Base-by-base conservation (phyloP, 1,139 yeast genomes). In the Taphrina flavorubra region DNA sequence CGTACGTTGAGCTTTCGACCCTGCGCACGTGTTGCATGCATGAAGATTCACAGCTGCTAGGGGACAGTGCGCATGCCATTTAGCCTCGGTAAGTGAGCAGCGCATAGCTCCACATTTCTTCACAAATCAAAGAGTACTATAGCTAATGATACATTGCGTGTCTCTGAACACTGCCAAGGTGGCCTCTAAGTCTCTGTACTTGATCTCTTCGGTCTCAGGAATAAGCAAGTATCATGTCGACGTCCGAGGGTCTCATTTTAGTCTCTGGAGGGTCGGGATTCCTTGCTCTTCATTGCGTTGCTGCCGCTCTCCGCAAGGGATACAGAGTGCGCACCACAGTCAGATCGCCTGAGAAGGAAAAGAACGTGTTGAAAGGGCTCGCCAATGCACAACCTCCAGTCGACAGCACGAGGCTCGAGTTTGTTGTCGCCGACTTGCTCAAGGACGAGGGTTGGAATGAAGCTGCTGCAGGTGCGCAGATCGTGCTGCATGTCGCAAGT, bases 261-360 rank as follows among this genome's bases (percentile, higher is more conserved):
- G 80, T 86, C 44, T 82, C 88, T 1, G 89, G 89, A 4, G 87
- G 86, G 14, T 81, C 86, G 16, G 88, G 89, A 18, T 86, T 82
- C 73, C 81, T 86, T 69, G 87, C 87, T 25, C 82, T 83, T 68
- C 86, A 85, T 73, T 80, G 84, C 18, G 79, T 81, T 36, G 68
- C 71, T 59, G 59, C 49, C 20, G 75, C 79, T 37, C 72, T 78
- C 47, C 67, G 72, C 51, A 74, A 76, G 61, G 84, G 82, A 16
- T 84, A 83, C 75, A 75, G 76, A 1, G 90, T 87, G 6, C 79
- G 86, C 39, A 89, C 88, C 7, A 82, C 88, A 1, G 89, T 85
- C 2, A 80, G 90, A 75, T 79, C 85, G 1, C 79, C 79, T 58
- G 79, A 75, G 1, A 84, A 84, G 75, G 88, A 86, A 14, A n/a